Evolutionary conservation across 768 basidiomycete genomes (phyloP).

Genomic region (Suillus cothurnatus): DNA sequence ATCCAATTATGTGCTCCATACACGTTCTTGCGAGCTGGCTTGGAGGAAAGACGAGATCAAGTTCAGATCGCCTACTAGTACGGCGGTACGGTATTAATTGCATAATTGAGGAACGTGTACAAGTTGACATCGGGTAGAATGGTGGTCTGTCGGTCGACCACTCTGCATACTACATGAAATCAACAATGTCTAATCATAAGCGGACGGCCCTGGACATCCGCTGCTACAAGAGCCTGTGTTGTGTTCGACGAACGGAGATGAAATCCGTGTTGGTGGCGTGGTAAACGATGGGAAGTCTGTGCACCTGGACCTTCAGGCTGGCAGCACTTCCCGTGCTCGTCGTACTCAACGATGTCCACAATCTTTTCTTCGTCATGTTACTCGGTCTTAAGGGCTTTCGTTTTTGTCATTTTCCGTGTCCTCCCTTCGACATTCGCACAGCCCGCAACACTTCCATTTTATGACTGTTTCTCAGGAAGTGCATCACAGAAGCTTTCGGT

Average conservation of each 20-base stretch:
- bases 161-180: not conserved
- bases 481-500: conserved; percentile 61
- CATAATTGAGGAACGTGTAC: not conserved
- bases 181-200: not conserved
- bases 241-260: conserved; percentile 2
- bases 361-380: conserved; percentile 12
- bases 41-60: not conserved
- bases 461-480: conserved; percentile 69
- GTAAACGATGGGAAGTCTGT: conserved; percentile 17
- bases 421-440: conserved; percentile 43
- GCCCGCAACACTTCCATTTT: conserved; percentile 62
- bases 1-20: not conserved
- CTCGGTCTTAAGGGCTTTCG: conserved; percentile 8
- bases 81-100: not conserved
- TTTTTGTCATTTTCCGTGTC: conserved; percentile 16
- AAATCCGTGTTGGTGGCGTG: conserved; percentile 25
- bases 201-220: not conserved
- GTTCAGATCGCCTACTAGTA: not conserved
- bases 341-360: conserved; percentile 28
- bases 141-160: not conserved
- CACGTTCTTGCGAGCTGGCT: not conserved
- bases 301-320: not conserved
- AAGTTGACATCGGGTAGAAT: not conserved
- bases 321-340: conserved; percentile 14
- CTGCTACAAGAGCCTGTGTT: not conserved